Conservation (phyloP, 2,329 filamentous ascomycete genomes). For the Laburnicola sp. region DNA sequence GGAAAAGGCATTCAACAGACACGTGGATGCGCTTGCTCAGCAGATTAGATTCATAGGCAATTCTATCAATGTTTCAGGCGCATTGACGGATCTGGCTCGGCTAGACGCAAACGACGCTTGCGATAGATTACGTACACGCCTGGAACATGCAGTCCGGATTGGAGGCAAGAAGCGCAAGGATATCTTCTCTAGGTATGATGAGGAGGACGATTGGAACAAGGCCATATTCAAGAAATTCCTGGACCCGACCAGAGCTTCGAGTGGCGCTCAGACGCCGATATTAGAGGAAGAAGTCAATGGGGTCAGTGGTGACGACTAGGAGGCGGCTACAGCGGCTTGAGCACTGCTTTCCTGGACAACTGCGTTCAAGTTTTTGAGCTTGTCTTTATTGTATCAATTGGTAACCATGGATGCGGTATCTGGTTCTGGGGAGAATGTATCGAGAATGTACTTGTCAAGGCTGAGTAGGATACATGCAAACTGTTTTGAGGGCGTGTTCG, state of each 20-base stretch:
- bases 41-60: conserved; percentile 53
- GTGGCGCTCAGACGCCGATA: no score
- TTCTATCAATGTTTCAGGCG: conserved; percentile 73
- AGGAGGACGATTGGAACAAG: conserved; percentile 38
- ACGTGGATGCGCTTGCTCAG: conserved; percentile 68
- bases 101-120: conserved; percentile 77
- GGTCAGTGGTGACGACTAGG: neutral
- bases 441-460: no score
- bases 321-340: no score
- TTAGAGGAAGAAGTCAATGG: neutral
- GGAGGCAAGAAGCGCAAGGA: conserved; percentile 48
- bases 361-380: no score
- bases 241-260: no score
- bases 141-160: conserved; percentile 72
- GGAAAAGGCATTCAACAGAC: conserved; percentile 65
- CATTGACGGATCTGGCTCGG: conserved; percentile 57
- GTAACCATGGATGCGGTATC: no score
- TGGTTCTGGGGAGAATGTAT: no score
- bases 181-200: conserved; percentile 49
- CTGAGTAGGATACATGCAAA: no score
- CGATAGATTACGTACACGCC: conserved; percentile 72
- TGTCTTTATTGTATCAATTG: no score
- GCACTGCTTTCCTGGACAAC: no score
- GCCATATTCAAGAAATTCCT: neutral
- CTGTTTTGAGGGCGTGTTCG: no score